Conservation (phyloP, 164 flowering plant genomes). For the Liriodendron chinense region DNA sequence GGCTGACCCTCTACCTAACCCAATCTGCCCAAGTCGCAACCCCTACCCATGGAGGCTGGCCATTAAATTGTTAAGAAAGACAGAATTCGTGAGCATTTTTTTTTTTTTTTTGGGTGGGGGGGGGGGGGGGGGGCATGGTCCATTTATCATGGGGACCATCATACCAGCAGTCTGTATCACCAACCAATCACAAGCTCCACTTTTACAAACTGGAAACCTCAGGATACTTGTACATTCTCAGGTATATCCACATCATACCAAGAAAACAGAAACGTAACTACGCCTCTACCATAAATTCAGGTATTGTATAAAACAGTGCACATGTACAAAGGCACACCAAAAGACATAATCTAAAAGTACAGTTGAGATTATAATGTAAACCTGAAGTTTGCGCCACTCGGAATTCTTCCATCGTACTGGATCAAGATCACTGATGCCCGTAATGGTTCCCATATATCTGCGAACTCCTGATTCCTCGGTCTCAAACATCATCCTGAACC, state of each 20-base stretch:
- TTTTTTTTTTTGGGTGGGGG: no score
- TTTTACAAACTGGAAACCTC: not conserved
- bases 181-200: no score
- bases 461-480: constrained; percentile 94
- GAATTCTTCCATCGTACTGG: constrained; percentile 83
- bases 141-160: no score
- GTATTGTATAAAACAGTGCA: not conserved
- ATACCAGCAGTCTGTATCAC: no score
- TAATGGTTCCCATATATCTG: constrained; percentile 93
- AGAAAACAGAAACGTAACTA: not conserved
- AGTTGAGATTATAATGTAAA: constrained; percentile 14
- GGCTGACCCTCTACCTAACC: no score
- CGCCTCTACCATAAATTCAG: not conserved
- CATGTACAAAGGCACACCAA: not conserved
- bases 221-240: not conserved
- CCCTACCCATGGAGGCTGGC: no score
- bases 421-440: constrained; percentile 86
- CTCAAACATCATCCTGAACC: constrained; percentile 97
- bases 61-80: no score
- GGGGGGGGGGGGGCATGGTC: no score
- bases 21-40: no score
- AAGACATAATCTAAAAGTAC: not conserved
- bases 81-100: no score
- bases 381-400: constrained; percentile 98
- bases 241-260: not conserved